A percentile compares a stretch with the other conserved stretches of the same genome.
Evolutionary conservation across 441 rosid species (phyloP).

Genomic region (Raphanus hybrid): DNA sequence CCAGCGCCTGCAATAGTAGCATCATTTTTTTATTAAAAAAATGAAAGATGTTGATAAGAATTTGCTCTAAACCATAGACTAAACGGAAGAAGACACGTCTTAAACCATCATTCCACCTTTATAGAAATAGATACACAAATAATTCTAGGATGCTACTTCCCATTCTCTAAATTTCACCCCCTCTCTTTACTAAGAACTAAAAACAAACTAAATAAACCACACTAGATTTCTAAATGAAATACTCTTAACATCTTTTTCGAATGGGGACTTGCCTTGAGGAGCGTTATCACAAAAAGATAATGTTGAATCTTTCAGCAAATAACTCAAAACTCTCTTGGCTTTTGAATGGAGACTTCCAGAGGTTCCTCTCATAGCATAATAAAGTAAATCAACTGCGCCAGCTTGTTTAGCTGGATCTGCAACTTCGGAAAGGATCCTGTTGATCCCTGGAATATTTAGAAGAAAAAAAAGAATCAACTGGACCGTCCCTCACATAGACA

Average conservation of each 20-base stretch:
- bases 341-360: constrained; percentile 72
- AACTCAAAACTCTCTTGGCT: constrained; percentile 59
- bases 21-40: not conserved
- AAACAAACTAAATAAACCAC: constrained; percentile 12
- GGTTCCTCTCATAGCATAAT: constrained; percentile 72
- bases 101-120: constrained; percentile 3
- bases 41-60: not conserved
- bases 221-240: constrained; percentile 3
- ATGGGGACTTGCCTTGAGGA: constrained; percentile 59
- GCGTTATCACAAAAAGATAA: constrained; percentile 54
- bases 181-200: constrained; percentile 17
- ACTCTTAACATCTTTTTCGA: constrained; percentile 16
- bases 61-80: constrained; percentile 11
- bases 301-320: constrained; percentile 55
- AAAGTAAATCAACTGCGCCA: constrained; percentile 74
- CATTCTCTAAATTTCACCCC: constrained; percentile 9
- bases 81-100: constrained; percentile 11
- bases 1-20: constrained; percentile 55
- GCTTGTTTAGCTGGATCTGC: constrained; percentile 51
- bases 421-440: constrained; percentile 72
- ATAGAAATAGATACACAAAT: constrained; percentile 12
- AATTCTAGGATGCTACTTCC: constrained; percentile 20
- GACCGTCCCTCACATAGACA: constrained; percentile 12
- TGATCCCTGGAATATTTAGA: constrained; percentile 60
- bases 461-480: constrained; percentile 31